A percentile compares a stretch with the other conserved stretches of the same genome.
phyloP scores from a whole-genome alignment of 257 asterid species.

The Leonotis leonurus region DNA sequence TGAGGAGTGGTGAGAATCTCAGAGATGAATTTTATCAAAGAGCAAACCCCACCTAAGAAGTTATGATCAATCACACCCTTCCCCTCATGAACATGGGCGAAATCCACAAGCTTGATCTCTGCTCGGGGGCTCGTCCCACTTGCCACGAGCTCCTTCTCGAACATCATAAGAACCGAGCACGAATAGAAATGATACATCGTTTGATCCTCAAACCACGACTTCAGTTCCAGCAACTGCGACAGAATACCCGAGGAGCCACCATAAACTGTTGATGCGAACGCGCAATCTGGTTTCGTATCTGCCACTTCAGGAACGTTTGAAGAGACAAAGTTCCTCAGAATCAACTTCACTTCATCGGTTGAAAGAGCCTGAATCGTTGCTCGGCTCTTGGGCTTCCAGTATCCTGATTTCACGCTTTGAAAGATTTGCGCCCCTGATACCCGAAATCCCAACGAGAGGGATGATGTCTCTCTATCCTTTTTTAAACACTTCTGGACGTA shows the following conservation, averaged over 20 bases:
- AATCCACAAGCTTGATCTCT: conserved; percentile 67
- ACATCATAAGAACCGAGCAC: conserved; percentile 61
- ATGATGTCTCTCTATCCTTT: conserved; percentile 62
- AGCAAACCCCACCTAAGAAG: conserved; percentile 84
- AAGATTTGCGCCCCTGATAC: conserved; percentile 69
- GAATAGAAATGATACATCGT: conserved; percentile 66
- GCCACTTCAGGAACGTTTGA: conserved; percentile 24
- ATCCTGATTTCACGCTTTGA: conserved; percentile 34
- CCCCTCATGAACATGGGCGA: conserved; percentile 80
- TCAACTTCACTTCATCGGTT: conserved; percentile 38
- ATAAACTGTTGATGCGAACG: conserved; percentile 68
- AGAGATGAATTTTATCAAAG: conserved; percentile 67
- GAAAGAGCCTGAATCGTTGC: conserved; percentile 37
- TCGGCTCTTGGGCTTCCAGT: conserved; percentile 57
- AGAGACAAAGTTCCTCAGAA: conserved; percentile 64
- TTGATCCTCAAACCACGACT: conserved; percentile 93
- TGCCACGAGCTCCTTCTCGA: conserved; percentile 49
- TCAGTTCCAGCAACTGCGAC: conserved; percentile 69
- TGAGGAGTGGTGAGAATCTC: conserved; percentile 52
- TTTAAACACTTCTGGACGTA: conserved; percentile 59
- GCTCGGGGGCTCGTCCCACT: conserved; percentile 48
- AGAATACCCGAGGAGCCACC: conserved; percentile 79
- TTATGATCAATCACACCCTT: conserved; percentile 73
- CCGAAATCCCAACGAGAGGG: conserved; percentile 65
- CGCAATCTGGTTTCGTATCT: conserved; percentile 53